A percentile compares a stretch with the other conserved stretches of the same genome.
Conservation (phyloP, 176 grass and related monocot genomes). For the Hsuehochloa calcarea region DNA sequence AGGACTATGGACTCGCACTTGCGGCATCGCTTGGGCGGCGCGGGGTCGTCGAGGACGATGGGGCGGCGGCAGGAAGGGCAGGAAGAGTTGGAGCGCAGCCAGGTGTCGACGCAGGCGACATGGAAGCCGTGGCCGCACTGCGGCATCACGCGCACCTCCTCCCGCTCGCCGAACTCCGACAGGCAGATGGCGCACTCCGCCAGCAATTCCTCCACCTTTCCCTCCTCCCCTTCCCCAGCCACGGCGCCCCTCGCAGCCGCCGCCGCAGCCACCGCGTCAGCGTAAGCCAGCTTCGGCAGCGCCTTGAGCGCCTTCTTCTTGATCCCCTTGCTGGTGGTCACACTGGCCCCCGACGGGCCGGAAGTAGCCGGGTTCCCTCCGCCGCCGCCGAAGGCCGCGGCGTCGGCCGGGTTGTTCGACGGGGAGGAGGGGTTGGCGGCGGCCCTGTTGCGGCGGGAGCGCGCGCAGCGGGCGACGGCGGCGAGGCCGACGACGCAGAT, state of each 20-base stretch:
- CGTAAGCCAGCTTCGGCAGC: constrained; percentile 60
- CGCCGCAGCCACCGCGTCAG: constrained; percentile 47
- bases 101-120: constrained; percentile 69
- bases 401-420: constrained; percentile 21
- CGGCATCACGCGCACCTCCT: constrained; percentile 75
- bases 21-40: constrained; percentile 52
- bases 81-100: constrained; percentile 65
- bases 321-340: constrained; percentile 40
- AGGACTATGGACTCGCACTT: constrained; percentile 59
- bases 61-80: constrained; percentile 73
- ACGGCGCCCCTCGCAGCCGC: constrained; percentile 46
- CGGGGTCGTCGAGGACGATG: constrained; percentile 52
- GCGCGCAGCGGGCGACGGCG: constrained; percentile 52
- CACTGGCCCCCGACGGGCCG: background rate
- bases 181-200: constrained; percentile 62
- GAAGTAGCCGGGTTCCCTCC: background rate
- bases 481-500: constrained; percentile 63
- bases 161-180: constrained; percentile 57
- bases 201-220: constrained; percentile 16
- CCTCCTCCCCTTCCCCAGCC: constrained; percentile 24
- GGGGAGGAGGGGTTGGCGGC: background rate
- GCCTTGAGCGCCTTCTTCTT: constrained; percentile 68
- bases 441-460: constrained; percentile 32
- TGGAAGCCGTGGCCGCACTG: constrained; percentile 82
- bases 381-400: constrained; percentile 10